Evolutionary conservation across 192 early-diverging fungal species (phyloP).

Genomic region (Umbelopsis vinacea): DNA sequence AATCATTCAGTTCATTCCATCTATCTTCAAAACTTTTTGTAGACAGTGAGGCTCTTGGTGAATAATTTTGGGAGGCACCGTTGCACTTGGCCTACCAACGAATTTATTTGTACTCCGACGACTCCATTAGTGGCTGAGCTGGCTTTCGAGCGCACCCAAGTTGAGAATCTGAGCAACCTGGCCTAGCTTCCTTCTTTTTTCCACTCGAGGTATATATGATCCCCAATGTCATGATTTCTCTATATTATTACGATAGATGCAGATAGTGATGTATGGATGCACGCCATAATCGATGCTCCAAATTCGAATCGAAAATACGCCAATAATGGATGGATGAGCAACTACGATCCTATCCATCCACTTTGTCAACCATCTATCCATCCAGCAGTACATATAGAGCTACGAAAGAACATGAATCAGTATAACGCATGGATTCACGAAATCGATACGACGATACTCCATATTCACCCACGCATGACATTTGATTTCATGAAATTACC

Average conservation of each 20-base stretch:
- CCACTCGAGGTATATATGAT: slow-evolving; percentile 22
- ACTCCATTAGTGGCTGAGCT: slow-evolving; percentile 4
- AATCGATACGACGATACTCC: background rate
- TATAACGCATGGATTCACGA: background rate
- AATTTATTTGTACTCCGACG: background rate
- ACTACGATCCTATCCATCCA: background rate
- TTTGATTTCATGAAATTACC: too few species aligned
- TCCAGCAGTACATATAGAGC: background rate
- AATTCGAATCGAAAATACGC: background rate
- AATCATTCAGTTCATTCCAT: too few species aligned
- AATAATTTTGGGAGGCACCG: too few species aligned
- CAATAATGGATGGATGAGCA: background rate
- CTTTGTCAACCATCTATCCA: background rate
- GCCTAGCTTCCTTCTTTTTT: slow-evolving; percentile 18
- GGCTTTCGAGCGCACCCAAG: background rate
- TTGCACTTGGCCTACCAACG: too few species aligned
- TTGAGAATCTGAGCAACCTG: too few species aligned
- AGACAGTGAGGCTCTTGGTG: too few species aligned
- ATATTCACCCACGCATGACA: background rate
- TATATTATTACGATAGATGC: background rate
- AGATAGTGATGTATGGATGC: background rate
- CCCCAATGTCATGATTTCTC: background rate
- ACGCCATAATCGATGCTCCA: background rate
- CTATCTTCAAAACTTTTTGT: too few species aligned
- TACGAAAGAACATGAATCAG: background rate